phyloP scores from a whole-genome alignment of 805 yeast species.

The Hanseniaspora singularis region DNA sequence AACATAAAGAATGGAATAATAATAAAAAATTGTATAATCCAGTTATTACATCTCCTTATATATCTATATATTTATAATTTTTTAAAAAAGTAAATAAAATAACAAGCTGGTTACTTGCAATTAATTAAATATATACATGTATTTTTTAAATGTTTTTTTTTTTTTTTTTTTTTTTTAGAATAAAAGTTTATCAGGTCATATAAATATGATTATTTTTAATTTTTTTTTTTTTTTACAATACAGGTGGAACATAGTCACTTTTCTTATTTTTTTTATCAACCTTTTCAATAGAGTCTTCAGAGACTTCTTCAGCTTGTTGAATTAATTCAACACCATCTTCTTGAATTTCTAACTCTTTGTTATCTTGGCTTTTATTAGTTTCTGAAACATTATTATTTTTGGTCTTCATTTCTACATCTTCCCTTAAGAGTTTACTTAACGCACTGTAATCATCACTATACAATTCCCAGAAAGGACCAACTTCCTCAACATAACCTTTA shows the following conservation, averaged over 20 bases:
- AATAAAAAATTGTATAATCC: too few species aligned
- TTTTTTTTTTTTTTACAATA: neutral
- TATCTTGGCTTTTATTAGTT: neutral
- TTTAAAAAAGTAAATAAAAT: too few species aligned
- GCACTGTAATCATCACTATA: constrained; percentile 36
- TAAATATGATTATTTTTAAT: too few species aligned
- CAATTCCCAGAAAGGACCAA: constrained; percentile 50
- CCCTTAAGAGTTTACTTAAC: constrained; percentile 31
- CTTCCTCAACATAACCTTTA: constrained; percentile 71
- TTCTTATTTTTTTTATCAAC: constrained; percentile 11
- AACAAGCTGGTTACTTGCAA: too few species aligned
- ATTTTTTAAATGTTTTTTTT: neutral
- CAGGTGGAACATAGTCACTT: constrained; percentile 13
- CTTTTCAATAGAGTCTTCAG: neutral
- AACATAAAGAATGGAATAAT: too few species aligned
- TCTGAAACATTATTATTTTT: neutral
- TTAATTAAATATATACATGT: too few species aligned
- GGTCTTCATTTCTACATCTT: constrained; percentile 18
- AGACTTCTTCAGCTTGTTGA: neutral
- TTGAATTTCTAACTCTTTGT: neutral
- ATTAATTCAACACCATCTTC: too few species aligned
- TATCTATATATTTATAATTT: too few species aligned
- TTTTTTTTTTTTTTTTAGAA: neutral
- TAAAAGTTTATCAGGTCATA: too few species aligned
- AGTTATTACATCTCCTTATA: too few species aligned